Percentiles rank a stretch among this genome's conserved stretches.
These are phyloP conservation scores for Tylopilus intermedius DNA, from an alignment of 768 basidiomycete species.

Conservation along the genomic window DNA sequence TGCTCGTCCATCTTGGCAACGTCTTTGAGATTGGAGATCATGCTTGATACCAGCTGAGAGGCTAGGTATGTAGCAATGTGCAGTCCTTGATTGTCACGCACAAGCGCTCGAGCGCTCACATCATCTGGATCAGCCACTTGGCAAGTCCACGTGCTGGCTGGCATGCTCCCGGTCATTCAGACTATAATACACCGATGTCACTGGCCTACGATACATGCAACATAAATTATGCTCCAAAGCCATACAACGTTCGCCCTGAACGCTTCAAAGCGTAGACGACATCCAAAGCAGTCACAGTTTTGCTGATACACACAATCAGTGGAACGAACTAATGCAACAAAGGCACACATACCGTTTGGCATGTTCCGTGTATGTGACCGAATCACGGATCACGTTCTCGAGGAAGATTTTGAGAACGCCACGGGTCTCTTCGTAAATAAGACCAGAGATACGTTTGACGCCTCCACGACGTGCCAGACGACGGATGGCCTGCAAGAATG, in stretches of 20 bases:
- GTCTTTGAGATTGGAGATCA: slow-evolving; percentile 19
- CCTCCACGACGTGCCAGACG: neutral
- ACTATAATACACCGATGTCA: neutral
- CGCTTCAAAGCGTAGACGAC: slow-evolving; percentile 68
- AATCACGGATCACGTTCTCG: neutral
- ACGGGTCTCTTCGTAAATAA: neutral
- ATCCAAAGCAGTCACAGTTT: slow-evolving; percentile 82
- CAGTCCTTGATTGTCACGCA: too few species aligned
- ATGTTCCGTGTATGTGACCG: slow-evolving; percentile 44
- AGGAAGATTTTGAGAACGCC: neutral
- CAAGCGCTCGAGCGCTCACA: too few species aligned
- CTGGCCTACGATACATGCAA: neutral
- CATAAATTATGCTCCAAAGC: slow-evolving; percentile 57
- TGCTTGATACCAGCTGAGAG: neutral
- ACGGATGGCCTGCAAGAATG: neutral
- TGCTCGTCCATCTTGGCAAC: slow-evolving; percentile 13
- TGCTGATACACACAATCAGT: slow-evolving; percentile 27
- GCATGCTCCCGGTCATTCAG: too few species aligned
- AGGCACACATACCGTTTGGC: slow-evolving; percentile 53
- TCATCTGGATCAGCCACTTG: too few species aligned
- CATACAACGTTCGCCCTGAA: slow-evolving; percentile 73
- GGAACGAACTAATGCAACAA: neutral
- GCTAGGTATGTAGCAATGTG: too few species aligned
- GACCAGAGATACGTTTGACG: neutral
- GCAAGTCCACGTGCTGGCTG: too few species aligned